These are phyloP conservation scores for Penicillium malachiteum DNA, from an alignment of 495 filamentous ascomycete genomes.

Conservation along the genomic window DNA sequence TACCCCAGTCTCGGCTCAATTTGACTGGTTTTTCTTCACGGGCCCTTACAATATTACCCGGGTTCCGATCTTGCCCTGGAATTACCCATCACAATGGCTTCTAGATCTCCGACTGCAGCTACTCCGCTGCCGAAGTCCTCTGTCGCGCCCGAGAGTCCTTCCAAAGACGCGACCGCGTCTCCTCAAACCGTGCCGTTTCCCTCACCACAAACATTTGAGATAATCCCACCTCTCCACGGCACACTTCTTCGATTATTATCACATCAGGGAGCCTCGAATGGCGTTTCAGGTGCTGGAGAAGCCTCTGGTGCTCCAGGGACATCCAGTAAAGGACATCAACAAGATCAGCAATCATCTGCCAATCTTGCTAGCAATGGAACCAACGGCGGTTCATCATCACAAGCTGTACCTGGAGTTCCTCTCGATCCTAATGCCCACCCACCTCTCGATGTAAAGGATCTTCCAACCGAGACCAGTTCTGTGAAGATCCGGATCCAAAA, in stretches of 20 bases:
- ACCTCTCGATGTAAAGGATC: constrained; percentile 70
- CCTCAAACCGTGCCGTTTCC: constrained; percentile 54
- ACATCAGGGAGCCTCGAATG: constrained; percentile 18
- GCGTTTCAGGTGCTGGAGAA: constrained; percentile 22
- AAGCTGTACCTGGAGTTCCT: constrained; percentile 24
- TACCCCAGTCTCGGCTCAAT: constrained; percentile 24
- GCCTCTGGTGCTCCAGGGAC: constrained; percentile 21
- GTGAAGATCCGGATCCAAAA: constrained; percentile 79
- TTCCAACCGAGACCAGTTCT: constrained; percentile 68
- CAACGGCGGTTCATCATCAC: constrained; percentile 20
- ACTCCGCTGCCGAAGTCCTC: constrained; percentile 43
- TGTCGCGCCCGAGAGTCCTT: constrained; percentile 40
- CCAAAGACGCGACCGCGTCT: constrained; percentile 40
- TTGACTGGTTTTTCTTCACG: constrained; percentile 6
- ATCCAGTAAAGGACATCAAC: constrained; percentile 22
- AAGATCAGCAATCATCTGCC: constrained; percentile 30
- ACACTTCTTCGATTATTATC: constrained; percentile 72
- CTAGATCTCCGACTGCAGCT: constrained; percentile 37
- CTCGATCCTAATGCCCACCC: constrained; percentile 35
- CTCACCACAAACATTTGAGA: constrained; percentile 68
- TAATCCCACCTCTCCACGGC: constrained; percentile 75
- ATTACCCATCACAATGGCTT: constrained; percentile 29
- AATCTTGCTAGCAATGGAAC: constrained; percentile 16
- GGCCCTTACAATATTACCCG: constrained; percentile 8
- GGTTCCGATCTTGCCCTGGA: constrained; percentile 11